Evolutionary conservation across 169 alveolate species (phyloP), one percentile per base, ranked within the genome.

Genomic region (Plasmodium yoelii): DNA sequence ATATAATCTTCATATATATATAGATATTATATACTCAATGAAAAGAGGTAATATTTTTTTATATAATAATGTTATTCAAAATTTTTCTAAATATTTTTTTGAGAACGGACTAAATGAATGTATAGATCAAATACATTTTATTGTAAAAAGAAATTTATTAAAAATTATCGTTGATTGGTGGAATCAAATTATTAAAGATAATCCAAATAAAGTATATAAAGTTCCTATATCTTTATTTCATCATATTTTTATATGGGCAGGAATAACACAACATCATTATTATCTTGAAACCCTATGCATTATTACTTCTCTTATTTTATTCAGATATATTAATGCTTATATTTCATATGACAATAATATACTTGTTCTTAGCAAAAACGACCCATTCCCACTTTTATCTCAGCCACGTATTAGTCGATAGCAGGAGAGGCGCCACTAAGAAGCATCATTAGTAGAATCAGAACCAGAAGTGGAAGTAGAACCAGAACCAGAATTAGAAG

Each of bases 191-290:
- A 46, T 60, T 60, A 60, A 74, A 34, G 74, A 61, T 13, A 74
- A 59, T 60, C 74, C 73, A 24, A 74, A 46, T 61, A 74, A 74
- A 34, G 2, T 74, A 18, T 74, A 39, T 47, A 74, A 74, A 61
- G 88, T 74, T 7, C 88, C 88, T 15, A 74, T 74, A n/a, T 60
- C 56, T 47, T 46, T 74, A 46, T 74, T 74, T 61, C 88, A 74
- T 46, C 88, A 74, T 34, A 59, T 74, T 60, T 74, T 74, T 46
- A 74, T 24, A n/a, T 74, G 88, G 88, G 88, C 88, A 13, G 44
- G 15, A 5, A 74, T 74, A 3, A 74, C 88, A 15, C 88, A 74
- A 46, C 88, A 74, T 46, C 88, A 74, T 55, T 67, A 60, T 10
- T 67, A 74, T 18, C 13, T 74, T 9, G 88, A 74, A 55, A 74